Percentiles rank a stretch among this genome's conserved stretches.
These are phyloP conservation scores for Monosporascus sp. DNA, from an alignment of 2,329 filamentous ascomycete genomes.

Conservation along the genomic window DNA sequence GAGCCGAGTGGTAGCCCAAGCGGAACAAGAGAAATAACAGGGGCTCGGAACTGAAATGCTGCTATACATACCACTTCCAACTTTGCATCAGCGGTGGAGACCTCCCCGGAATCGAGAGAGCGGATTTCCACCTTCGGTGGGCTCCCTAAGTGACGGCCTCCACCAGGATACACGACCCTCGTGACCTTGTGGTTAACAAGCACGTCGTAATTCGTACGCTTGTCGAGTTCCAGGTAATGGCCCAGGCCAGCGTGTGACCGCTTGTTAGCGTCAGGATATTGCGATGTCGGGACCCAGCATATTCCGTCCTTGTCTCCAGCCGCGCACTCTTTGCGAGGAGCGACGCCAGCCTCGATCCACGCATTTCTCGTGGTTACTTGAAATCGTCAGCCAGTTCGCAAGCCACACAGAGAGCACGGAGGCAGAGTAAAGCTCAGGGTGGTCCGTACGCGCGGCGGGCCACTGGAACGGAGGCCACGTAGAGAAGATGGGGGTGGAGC, in stretches of 20 bases:
- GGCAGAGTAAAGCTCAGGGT: not conserved
- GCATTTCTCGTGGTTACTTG: slow-evolving; percentile 11
- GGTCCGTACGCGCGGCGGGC: slow-evolving; percentile 9
- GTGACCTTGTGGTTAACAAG: slow-evolving; percentile 25
- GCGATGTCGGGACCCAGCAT: slow-evolving; percentile 26
- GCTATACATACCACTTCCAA: not conserved
- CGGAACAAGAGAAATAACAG: too few species aligned
- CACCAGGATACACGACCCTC: slow-evolving; percentile 11
- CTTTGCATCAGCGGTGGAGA: not conserved
- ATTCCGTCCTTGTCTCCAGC: slow-evolving; percentile 26
- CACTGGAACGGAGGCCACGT: slow-evolving; percentile 29
- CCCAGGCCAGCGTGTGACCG: slow-evolving; percentile 26
- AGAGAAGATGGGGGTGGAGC: slow-evolving; percentile 26
- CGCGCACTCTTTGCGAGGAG: slow-evolving; percentile 18
- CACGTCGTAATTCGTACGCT: slow-evolving; percentile 20
- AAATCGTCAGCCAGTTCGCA: not conserved
- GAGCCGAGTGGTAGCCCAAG: too few species aligned
- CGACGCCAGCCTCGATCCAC: slow-evolving; percentile 21
- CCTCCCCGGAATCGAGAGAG: not conserved
- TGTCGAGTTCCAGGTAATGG: slow-evolving; percentile 23
- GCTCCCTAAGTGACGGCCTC: not conserved
- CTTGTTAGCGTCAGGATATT: slow-evolving; percentile 21
- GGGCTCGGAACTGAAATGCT: not conserved
- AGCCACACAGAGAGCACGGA: too few species aligned
- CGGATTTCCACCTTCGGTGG: not conserved